Evolutionary conservation across 805 yeast species (phyloP).

Genomic region (Barnettozyma vustinii): DNA sequence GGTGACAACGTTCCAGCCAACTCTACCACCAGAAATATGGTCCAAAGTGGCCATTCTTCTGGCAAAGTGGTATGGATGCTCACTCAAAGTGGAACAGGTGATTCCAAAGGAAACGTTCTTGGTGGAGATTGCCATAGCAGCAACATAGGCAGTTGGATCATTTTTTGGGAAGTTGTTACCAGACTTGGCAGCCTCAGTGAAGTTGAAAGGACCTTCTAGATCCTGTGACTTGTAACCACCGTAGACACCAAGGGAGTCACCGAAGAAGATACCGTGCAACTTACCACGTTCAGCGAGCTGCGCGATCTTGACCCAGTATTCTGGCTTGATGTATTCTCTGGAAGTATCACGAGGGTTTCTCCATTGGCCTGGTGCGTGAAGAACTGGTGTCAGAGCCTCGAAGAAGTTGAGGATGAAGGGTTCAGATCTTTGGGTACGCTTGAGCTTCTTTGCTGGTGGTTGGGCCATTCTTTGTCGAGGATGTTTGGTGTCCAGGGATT

Average conservation of each 20-base stretch:
- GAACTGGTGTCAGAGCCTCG: conserved; percentile 21
- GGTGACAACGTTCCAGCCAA: conserved; percentile 46
- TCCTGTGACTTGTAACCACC: conserved; percentile 30
- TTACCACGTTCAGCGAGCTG: conserved; percentile 36
- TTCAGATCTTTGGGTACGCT: background rate
- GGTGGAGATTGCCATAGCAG: conserved; percentile 39
- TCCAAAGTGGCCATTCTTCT: conserved; percentile 42
- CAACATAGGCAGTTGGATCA: conserved; percentile 36
- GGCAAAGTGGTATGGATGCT: conserved; percentile 41
- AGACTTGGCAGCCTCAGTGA: conserved; percentile 30
- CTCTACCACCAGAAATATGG: conserved; percentile 40
- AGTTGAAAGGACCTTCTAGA: conserved; percentile 30
- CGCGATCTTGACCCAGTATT: conserved; percentile 37
- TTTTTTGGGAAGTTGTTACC: conserved; percentile 32
- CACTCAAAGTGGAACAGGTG: conserved; percentile 41
- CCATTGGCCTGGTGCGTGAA: conserved; percentile 26
- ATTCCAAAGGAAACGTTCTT: conserved; percentile 36
- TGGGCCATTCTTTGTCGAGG: background rate
- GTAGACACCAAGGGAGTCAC: conserved; percentile 36
- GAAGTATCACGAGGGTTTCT: conserved; percentile 24
- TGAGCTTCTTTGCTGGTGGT: background rate
- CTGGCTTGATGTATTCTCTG: conserved; percentile 21
- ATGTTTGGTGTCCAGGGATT: too few species aligned
- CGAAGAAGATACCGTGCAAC: conserved; percentile 34
- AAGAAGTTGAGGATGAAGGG: conserved; percentile 23